These are phyloP conservation scores for Thermothielavioides terrestris DNA, from an alignment of 495 filamentous ascomycete genomes.

Conservation along the genomic window DNA sequence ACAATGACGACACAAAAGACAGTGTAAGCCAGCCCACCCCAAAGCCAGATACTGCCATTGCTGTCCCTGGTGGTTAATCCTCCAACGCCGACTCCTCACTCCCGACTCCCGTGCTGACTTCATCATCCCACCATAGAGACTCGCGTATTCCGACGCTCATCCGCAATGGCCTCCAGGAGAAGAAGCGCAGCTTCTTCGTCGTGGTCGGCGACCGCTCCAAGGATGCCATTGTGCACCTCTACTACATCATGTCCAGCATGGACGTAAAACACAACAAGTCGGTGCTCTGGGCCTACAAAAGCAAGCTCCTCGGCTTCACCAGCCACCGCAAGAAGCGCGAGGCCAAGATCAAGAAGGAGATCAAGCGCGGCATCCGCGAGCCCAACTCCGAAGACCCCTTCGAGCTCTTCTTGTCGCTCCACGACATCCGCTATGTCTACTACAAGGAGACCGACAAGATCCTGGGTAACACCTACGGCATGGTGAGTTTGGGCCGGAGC, in stretches of 20 bases:
- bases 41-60: too few relatives aligned
- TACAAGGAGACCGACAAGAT: constrained; percentile 99
- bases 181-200: constrained; percentile 96
- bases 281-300: constrained; percentile 99
- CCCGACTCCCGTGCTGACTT: too few relatives aligned
- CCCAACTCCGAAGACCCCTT: constrained; percentile 95
- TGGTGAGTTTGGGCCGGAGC: constrained; percentile 36
- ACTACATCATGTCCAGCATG: constrained; percentile 83
- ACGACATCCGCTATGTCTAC: constrained; percentile 97
- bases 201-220: constrained; percentile 93
- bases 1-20: constrained; percentile 48
- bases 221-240: constrained; percentile 92
- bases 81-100: too few relatives aligned
- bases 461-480: constrained; percentile 95
- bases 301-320: constrained; percentile 89
- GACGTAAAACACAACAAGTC: constrained; percentile 95
- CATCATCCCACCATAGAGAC: constrained; percentile 51
- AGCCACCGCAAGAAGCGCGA: constrained; percentile 93
- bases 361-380: constrained; percentile 91
- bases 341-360: constrained; percentile 94
- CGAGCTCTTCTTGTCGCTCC: constrained; percentile 92
- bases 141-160: constrained; percentile 94
- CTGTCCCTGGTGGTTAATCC: too few relatives aligned
- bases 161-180: constrained; percentile 89
- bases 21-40: constrained; percentile 41